Evolutionary conservation across 1,284 basidiomycete genomes (phyloP).

Genomic region (Apiotrichum sp.): DNA sequence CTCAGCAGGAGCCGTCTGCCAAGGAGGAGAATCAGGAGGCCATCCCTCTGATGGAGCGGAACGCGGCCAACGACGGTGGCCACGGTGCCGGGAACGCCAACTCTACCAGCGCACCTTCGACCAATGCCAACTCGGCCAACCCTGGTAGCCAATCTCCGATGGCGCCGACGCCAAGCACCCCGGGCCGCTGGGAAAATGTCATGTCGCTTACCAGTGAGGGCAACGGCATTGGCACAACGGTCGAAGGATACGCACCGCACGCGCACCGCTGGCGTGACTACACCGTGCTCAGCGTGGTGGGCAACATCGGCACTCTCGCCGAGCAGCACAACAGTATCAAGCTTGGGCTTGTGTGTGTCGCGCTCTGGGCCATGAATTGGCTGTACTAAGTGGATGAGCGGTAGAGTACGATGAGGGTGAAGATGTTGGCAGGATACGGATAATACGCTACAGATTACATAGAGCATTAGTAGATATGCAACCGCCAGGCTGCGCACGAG

Average conservation of each 20-base stretch:
- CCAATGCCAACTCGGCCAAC: neutral
- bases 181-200: neutral
- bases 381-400: conserved; percentile 27
- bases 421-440: no score
- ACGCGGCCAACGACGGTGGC: conserved; percentile 17
- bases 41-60: conserved; percentile 41
- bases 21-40: conserved; percentile 39
- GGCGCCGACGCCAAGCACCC: neutral
- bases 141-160: neutral
- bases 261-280: conserved; percentile 25
- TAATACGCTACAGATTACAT: no score
- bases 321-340: conserved; percentile 37
- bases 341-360: conserved; percentile 39
- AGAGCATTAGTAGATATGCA: no score
- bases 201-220: conserved; percentile 10
- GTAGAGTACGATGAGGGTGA: no score
- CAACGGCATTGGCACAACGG: conserved; percentile 14
- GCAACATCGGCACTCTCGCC: conserved; percentile 31
- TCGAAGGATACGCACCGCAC: conserved; percentile 23
- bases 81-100: neutral
- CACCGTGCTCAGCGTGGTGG: conserved; percentile 24
- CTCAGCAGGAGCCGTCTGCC: conserved; percentile 4
- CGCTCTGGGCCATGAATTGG: conserved; percentile 45
- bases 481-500: no score
- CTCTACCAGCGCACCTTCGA: neutral